phyloP scores from a whole-genome alignment of 2,329 filamentous ascomycete species.

The Gliomastix tumulicola region DNA sequence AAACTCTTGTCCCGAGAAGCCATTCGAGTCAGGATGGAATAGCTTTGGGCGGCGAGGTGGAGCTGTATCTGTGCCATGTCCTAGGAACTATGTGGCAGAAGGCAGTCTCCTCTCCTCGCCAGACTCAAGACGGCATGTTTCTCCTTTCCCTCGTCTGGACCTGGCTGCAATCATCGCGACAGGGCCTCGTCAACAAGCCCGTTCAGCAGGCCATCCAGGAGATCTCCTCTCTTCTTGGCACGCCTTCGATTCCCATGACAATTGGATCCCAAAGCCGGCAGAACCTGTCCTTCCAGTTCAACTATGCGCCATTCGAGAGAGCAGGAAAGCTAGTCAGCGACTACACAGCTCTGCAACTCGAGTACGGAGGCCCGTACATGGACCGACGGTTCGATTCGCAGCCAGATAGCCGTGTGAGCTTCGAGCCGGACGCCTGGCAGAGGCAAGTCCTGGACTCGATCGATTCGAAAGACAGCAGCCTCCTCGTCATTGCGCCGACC shows the following conservation, averaged over 20 bases:
- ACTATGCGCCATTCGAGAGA: neutral
- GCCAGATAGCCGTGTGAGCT: conserved; percentile 60
- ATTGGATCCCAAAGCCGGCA: no score
- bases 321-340: neutral
- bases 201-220: no score
- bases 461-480: conserved; percentile 56
- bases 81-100: conserved; percentile 13
- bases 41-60: conserved; percentile 21
- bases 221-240: no score
- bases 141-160: conserved; percentile 15
- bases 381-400: conserved; percentile 66
- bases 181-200: neutral
- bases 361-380: conserved; percentile 65
- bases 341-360: conserved; percentile 48
- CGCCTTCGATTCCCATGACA: no score
- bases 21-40: conserved; percentile 23
- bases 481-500: conserved; percentile 72
- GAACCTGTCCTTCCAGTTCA: conserved; percentile 1
- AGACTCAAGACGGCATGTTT: conserved; percentile 12
- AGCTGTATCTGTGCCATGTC: conserved; percentile 25
- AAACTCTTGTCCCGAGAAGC: conserved; percentile 33
- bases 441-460: conserved; percentile 65
- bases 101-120: no score
- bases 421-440: conserved; percentile 73
- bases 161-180: conserved; percentile 7